Base-by-base conservation (phyloP, 192 early-diverging fungal species). In the Mortierella alpina region DNA sequence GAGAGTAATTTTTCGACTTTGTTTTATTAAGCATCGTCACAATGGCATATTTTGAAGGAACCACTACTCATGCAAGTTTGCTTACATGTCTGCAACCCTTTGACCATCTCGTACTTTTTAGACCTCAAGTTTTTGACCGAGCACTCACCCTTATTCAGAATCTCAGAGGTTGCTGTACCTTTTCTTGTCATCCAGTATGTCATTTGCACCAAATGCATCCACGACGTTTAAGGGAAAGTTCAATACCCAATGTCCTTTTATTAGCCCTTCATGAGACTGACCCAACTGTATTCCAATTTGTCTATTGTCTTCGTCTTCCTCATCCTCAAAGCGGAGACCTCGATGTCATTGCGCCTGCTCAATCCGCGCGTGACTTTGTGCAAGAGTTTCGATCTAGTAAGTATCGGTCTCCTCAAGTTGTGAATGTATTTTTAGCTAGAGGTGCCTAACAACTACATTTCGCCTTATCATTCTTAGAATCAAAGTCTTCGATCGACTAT, bases 111-210 rank as follows among this genome's bases (percentile, higher is more conserved):
- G 44, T 31, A n/a, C 14, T 6, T 9, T 2, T 17, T 72, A 80
- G 77, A 80, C 48, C 14, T 80, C 46, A 55, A 61, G 41, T 80
- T 80, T 60, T 58, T 80, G 70, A 72, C 59, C 7, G 70, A 80
- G 54, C 77, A 80, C 40, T 80, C 77, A 1, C 77, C 77, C n/a
- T 20, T 65, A 5, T 66, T 61, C 60, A 72, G 58, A 14, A 66
- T 84, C 20, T 51, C 67, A 57, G 56, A 67, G 3, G 57, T 73
- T 12, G 51, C 50, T 3, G 70, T 84, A 6, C 77, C 83, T 48
- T 84, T 84, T 69, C 54, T 84, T 12, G 59, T 84, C 13, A 58
- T 82, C 15, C 83, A 84, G 83, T 84, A 75, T 50, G 83, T 55
- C 58, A n/a, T 51, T 52, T 31, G 15, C 48, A 22, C 50, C 52